These are phyloP conservation scores for Backusella australiensis DNA, from an alignment of 192 early-diverging fungal species.

Conservation along the genomic window DNA sequence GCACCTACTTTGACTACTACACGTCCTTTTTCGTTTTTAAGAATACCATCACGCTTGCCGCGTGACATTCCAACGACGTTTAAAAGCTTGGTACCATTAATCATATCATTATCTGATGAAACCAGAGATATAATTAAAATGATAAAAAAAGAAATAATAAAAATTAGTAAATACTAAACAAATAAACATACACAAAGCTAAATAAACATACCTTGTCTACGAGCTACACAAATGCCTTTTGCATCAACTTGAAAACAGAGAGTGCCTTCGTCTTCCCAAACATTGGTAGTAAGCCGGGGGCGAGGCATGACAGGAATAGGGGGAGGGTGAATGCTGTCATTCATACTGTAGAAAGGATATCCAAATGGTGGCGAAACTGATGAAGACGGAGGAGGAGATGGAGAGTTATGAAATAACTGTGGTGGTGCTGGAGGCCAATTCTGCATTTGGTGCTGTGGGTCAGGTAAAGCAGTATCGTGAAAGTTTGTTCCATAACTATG, in stretches of 20 bases:
- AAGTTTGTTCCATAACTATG: not conserved
- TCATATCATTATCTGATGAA: constrained; percentile 73
- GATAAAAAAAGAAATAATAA: constrained; percentile 17
- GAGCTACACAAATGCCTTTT: constrained; percentile 76
- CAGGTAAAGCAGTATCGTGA: not conserved
- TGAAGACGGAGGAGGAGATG: not conserved
- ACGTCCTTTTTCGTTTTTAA: constrained; percentile 84
- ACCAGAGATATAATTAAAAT: constrained; percentile 2
- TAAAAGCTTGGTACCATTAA: constrained; percentile 82
- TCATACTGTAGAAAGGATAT: not conserved
- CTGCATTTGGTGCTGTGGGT: not conserved
- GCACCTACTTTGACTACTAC: constrained; percentile 82
- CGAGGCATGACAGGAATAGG: not conserved
- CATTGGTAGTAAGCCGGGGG: constrained; percentile 62
- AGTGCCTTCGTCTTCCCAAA: constrained; percentile 83
- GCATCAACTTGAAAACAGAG: constrained; percentile 80
- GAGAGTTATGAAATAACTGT: not conserved
- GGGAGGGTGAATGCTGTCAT: not conserved
- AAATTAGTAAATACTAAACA: constrained; percentile 11
- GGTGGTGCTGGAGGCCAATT: not conserved
- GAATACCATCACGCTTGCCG: constrained; percentile 79
- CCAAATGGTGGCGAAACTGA: not conserved
- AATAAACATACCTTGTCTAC: constrained; percentile 55
- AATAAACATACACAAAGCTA: not conserved
- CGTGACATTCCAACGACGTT: constrained; percentile 86